Evolutionary conservation across 1,284 basidiomycete species (phyloP), one percentile per base, ranked within the genome.

Genomic region (Golubevia sp.): DNA sequence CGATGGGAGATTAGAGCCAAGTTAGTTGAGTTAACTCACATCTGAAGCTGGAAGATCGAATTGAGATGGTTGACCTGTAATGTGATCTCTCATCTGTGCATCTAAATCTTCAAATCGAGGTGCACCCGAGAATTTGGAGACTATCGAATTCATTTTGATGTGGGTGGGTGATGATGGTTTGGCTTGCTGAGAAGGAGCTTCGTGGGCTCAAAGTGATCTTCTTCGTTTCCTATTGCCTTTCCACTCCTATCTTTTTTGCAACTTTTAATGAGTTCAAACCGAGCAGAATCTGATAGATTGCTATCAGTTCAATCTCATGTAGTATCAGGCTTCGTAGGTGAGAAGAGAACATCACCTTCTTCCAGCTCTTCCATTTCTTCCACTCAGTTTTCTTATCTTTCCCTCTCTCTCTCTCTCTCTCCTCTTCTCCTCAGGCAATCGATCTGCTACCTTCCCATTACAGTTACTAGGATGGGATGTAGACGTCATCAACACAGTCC

Each of bases 231-330:
- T 34, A 5, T 11, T 34, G 5, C 30, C 30, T 34, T 34, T 34
- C 30, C 30, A 3, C 30, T 34, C 30, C 30, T 34, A 5, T 34
- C 30, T 34, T 5, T 34, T 11, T 11, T 34, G 4, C 30, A 34
- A 34, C 11, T 5, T 34, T 34, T 34, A 11, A 34, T 34, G 30
- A 34, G 5, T 5, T 3, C 30, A 34, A 34, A 34, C 30, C 4
- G 11, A 34, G 30, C 30, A 34, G 30, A 34, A 5, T 11, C 30
- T 3, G 11, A 11, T 34, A 34, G 30, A 34, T n/a, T n/a, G n/a
- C n/a, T n/a, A n/a, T n/a, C n/a, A n/a, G 89, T 98, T 55, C 96
- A 98, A 81, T 93, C 92, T 0, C 96, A 99, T 77, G 96, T 98
- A 63, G 90, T 92, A 1, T 93, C 91, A 70, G 96, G 96, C 61